phyloP scores from a whole-genome alignment of 306 rosid species.

The Geum urbanum region DNA sequence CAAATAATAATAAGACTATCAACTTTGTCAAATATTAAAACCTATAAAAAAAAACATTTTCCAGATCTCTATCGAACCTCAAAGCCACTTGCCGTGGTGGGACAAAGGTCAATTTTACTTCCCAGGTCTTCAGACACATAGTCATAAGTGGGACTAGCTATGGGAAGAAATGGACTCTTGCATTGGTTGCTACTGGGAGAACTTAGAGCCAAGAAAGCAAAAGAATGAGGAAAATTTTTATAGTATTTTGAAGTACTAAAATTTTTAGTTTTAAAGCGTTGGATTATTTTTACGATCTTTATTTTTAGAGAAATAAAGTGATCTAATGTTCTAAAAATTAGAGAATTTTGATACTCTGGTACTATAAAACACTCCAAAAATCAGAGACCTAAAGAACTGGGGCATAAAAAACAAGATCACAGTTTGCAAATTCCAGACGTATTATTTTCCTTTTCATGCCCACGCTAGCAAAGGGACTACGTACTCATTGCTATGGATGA shows the following conservation, averaged over 20 bases:
- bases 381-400: neutral
- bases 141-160: neutral
- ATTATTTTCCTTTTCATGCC: slow-evolving; percentile 6
- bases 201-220: slow-evolving; percentile 6
- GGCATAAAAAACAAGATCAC: slow-evolving; percentile 12
- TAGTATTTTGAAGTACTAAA: too few relatives aligned
- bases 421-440: slow-evolving; percentile 14
- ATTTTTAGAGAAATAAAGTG: too few relatives aligned
- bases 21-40: slow-evolving; percentile 5
- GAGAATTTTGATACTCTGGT: too few relatives aligned
- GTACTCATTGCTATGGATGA: neutral
- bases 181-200: neutral
- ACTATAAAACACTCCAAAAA: too few relatives aligned
- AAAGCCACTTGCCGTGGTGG: neutral
- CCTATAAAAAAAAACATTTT: neutral
- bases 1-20: slow-evolving; percentile 1
- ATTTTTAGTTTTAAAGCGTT: too few relatives aligned
- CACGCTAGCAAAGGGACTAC: slow-evolving; percentile 10
- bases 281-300: too few relatives aligned
- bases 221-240: too few relatives aligned
- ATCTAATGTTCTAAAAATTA: too few relatives aligned
- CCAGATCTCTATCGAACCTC: neutral
- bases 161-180: slow-evolving; percentile 2
- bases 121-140: neutral
- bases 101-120: slow-evolving; percentile 4